Evolutionary conservation across 2,329 filamentous ascomycete species (phyloP).

Genomic region (Alternaria brassicicola): DNA sequence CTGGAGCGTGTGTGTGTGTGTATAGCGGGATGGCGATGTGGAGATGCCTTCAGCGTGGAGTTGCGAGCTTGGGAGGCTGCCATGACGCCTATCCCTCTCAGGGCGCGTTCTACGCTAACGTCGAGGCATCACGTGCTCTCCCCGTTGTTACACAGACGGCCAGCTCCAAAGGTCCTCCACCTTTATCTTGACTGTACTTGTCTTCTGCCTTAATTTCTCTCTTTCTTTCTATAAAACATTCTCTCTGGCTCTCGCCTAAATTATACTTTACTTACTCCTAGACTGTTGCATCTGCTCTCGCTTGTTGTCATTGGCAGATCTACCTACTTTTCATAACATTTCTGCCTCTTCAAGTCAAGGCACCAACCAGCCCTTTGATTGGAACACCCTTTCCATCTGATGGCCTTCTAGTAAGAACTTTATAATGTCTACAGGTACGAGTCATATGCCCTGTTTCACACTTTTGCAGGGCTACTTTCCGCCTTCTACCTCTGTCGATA

Average conservation of each 20-base stretch:
- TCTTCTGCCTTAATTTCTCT: background rate
- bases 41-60: constrained; percentile 12
- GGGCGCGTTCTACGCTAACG: background rate
- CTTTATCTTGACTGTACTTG: background rate
- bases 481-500: background rate
- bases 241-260: too few species aligned
- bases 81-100: constrained; percentile 13
- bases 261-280: background rate
- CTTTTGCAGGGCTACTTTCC: background rate
- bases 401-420: background rate
- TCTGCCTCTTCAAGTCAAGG: background rate
- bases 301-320: background rate
- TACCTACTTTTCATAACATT: background rate
- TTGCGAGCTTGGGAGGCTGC: constrained; percentile 12
- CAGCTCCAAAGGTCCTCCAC: background rate
- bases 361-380: background rate
- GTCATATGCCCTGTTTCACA: background rate
- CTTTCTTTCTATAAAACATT: background rate
- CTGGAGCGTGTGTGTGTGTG: background rate
- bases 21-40: background rate
- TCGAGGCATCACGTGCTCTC: background rate
- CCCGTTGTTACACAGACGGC: background rate
- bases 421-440: background rate
- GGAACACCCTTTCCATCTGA: background rate
- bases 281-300: background rate